Percentiles rank a stretch among this genome's conserved stretches.
Evolutionary conservation across 345 rosid species (phyloP).

Genomic region (Microthlaspi erraticum): DNA sequence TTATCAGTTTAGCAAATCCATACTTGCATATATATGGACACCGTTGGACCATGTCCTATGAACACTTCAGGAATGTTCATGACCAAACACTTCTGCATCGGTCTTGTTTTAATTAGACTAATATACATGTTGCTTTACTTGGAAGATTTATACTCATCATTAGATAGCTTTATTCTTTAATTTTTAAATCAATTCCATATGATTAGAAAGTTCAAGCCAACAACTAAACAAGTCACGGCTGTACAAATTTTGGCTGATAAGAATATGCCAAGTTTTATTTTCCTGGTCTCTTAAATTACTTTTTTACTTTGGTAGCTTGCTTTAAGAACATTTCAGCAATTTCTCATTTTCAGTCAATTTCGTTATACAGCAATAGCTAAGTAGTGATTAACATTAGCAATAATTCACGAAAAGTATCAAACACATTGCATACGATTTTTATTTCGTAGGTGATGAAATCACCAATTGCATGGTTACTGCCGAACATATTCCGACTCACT

Average conservation of each 20-base stretch:
- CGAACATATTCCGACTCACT: constrained; percentile 13
- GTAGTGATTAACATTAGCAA: neutral
- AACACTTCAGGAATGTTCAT: neutral
- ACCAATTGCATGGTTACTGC: constrained; percentile 7
- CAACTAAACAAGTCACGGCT: neutral
- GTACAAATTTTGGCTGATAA: neutral
- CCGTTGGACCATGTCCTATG: neutral
- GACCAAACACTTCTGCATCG: neutral
- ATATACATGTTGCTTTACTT: constrained; percentile 19
- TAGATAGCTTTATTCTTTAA: neutral
- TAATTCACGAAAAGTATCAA: neutral
- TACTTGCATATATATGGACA: constrained; percentile 1
- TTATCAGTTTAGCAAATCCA: constrained; percentile 1
- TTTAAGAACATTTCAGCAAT: neutral
- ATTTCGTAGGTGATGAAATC: neutral
- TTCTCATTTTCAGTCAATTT: neutral
- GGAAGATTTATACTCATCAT: constrained; percentile 8
- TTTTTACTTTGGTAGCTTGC: neutral
- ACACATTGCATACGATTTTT: neutral
- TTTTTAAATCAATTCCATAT: neutral
- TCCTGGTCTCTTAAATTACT: neutral
- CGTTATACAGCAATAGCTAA: neutral
- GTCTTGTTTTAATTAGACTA: neutral
- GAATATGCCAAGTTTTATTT: neutral
- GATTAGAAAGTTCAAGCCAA: neutral